phyloP scores from a whole-genome alignment of 345 rosid genomes.

The Gossypium longicalyx region DNA sequence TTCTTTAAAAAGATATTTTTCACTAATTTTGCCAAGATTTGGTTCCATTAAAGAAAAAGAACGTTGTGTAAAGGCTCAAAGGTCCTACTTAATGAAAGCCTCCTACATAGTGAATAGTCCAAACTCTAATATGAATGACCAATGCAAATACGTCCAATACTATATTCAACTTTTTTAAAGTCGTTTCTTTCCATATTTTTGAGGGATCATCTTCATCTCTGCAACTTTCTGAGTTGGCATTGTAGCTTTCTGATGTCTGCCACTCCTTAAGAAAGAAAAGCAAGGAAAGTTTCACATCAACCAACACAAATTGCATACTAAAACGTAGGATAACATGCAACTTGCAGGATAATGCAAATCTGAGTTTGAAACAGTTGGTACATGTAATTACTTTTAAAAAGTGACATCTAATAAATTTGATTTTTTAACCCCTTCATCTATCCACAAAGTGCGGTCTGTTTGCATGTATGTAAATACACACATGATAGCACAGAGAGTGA shows the following conservation, averaged over 20 bases:
- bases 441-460: no score
- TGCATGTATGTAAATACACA: neutral
- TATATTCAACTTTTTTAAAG: no score
- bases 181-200: neutral
- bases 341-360: neutral
- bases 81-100: neutral
- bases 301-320: neutral
- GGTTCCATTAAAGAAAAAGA: conserved; percentile 10
- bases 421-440: no score
- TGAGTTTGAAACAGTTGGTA: neutral
- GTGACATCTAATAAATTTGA: neutral
- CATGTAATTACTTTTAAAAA: neutral
- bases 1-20: no score
- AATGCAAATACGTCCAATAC: no score
- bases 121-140: no score
- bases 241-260: conserved; percentile 2
- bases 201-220: neutral
- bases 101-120: no score
- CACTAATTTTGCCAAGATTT: neutral
- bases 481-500: neutral
- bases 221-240: neutral
- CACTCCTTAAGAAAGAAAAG: conserved; percentile 18
- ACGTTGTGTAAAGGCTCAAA: neutral
- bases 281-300: neutral
- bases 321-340: conserved; percentile 9